A percentile compares a stretch with the other conserved stretches of the same genome.
These are phyloP conservation scores for Chrysophaeum taylorii DNA, from an alignment of 352 stramenopile genomes.

Conservation along the genomic window DNA sequence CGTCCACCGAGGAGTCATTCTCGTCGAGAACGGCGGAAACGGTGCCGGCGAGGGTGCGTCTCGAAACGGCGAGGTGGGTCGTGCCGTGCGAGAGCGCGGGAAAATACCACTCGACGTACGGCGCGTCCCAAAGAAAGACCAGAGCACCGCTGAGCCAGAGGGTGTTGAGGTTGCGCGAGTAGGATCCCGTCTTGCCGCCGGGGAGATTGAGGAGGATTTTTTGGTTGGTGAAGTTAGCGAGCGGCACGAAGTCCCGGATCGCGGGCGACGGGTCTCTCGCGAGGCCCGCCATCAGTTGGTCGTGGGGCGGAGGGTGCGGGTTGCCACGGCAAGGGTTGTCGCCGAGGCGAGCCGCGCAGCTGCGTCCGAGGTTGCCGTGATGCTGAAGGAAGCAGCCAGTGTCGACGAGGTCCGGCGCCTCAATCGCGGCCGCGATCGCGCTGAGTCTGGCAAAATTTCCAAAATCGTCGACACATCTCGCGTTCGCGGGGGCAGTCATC, in stretches of 20 bases:
- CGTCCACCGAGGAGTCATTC: neutral
- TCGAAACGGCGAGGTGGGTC: neutral
- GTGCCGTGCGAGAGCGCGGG: neutral
- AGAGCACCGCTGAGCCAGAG: neutral
- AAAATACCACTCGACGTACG: slow-evolving; percentile 4
- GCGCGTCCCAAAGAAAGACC: neutral
- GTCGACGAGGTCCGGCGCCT: neutral
- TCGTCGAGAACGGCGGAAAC: neutral
- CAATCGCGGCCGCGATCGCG: neutral
- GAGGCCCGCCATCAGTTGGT: no score
- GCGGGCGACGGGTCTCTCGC: neutral
- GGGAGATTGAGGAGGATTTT: neutral
- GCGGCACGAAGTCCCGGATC: neutral
- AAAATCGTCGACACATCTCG: neutral
- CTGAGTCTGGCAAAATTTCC: neutral
- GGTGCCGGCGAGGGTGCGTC: neutral
- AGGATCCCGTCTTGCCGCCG: neutral
- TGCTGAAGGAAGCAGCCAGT: neutral
- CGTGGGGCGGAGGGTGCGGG: no score
- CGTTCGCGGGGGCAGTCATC: neutral
- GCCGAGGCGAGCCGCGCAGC: no score
- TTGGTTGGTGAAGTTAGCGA: neutral
- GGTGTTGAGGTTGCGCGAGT: neutral
- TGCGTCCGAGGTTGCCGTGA: neutral
- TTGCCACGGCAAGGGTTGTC: no score